Evolutionary conservation across 1,284 basidiomycete species (phyloP).

Genomic region (Malassezia equina): DNA sequence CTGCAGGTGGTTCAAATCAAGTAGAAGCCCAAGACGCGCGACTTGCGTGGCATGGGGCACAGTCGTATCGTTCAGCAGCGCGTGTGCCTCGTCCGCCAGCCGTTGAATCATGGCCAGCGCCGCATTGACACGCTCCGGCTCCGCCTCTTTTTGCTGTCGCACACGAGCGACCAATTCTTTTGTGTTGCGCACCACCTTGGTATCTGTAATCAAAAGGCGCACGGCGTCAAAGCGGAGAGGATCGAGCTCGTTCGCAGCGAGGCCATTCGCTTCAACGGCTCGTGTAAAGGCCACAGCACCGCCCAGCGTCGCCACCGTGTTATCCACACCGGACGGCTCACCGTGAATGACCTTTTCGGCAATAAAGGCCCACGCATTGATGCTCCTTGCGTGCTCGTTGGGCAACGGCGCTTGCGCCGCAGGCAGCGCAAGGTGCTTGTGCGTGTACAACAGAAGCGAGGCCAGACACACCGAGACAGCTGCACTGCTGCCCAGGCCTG

Average conservation of each 20-base stretch:
- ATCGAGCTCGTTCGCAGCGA: conserved; percentile 66
- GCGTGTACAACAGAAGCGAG: conserved; percentile 60
- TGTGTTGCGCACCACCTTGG: conserved; percentile 80
- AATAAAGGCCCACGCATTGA: conserved; percentile 89
- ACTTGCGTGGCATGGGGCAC: conserved; percentile 17
- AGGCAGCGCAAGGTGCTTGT: conserved; percentile 54
- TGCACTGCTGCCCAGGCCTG: conserved; percentile 91
- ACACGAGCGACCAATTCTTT: conserved; percentile 88
- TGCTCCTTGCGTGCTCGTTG: conserved; percentile 57
- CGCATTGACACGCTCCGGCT: conserved; percentile 49
- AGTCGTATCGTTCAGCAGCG: conserved; percentile 18
- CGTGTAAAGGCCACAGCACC: conserved; percentile 85
- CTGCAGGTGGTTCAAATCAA: conserved; percentile 78
- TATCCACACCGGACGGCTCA: conserved; percentile 94
- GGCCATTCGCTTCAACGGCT: conserved; percentile 55
- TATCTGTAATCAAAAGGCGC: conserved; percentile 81
- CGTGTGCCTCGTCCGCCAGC: conserved; percentile 31
- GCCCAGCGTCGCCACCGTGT: conserved; percentile 83
- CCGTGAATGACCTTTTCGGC: conserved; percentile 95
- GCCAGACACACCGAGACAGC: conserved; percentile 83
- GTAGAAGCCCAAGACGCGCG: conserved; percentile 46
- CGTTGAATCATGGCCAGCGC: conserved; percentile 23
- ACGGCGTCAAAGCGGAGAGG: conserved; percentile 60
- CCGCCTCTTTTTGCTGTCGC: conserved; percentile 60
- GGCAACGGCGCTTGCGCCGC: conserved; percentile 7